Evolutionary conservation across 495 filamentous ascomycete genomes (phyloP).

Genomic region (Cryomyces minteri): DNA sequence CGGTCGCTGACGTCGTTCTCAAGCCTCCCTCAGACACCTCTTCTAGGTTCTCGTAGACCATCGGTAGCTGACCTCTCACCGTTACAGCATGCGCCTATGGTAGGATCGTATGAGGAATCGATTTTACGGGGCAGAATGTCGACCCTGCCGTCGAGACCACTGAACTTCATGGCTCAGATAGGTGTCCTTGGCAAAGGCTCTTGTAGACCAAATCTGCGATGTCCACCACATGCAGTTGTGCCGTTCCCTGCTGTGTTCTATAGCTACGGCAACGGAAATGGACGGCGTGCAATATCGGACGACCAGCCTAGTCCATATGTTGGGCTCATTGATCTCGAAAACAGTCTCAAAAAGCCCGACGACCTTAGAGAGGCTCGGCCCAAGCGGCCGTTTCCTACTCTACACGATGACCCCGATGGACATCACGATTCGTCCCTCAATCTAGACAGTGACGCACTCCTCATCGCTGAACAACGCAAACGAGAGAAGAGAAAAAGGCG

Average conservation of each 20-base stretch:
- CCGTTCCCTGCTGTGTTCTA: constrained; percentile 97
- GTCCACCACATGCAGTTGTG: constrained; percentile 79
- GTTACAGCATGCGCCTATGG: constrained; percentile 79
- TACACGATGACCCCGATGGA: constrained; percentile 8
- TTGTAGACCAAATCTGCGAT: constrained; percentile 70
- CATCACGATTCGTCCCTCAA: constrained; percentile 13
- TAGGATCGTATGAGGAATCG: constrained; percentile 94
- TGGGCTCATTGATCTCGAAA: constrained; percentile 81
- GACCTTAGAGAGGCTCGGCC: constrained; percentile 25
- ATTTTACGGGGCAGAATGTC: constrained; percentile 94
- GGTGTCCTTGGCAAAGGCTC: constrained; percentile 81
- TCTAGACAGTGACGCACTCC: constrained; percentile 2
- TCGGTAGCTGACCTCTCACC: constrained; percentile 63
- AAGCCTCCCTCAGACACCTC: constrained; percentile 34
- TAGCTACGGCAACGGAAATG: constrained; percentile 51
- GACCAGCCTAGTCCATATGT: constrained; percentile 94
- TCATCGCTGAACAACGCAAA: constrained; percentile 20
- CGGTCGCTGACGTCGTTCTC: constrained; percentile 48
- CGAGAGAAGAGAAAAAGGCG: constrained; percentile 33
- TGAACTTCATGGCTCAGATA: constrained; percentile 91
- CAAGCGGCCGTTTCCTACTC: constrained; percentile 9
- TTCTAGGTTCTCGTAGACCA: constrained; percentile 41
- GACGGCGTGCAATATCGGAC: constrained; percentile 41
- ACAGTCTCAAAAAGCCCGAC: constrained; percentile 35
- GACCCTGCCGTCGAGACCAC: constrained; percentile 79